phyloP scores from a whole-genome alignment of 1,139 yeast species.

The Pichia sp. region DNA sequence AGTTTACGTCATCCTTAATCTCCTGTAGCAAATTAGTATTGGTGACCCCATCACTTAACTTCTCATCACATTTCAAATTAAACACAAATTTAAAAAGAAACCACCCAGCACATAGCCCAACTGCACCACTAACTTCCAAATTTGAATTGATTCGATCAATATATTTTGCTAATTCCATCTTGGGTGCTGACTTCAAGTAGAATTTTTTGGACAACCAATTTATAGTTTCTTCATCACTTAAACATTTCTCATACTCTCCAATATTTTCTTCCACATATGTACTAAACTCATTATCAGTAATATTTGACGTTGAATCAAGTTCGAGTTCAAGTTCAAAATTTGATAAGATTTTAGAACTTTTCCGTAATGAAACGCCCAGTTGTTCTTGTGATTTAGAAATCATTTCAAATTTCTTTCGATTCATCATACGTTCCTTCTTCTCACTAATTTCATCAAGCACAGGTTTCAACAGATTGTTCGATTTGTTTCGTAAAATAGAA shows the following conservation, averaged over 20 bases:
- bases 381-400: slow-evolving; percentile 21
- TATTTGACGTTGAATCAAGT: background rate
- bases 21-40: background rate
- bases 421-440: background rate
- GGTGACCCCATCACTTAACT: slow-evolving; percentile 9
- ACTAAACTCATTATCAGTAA: slow-evolving; percentile 5
- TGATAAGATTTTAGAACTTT: slow-evolving; percentile 22
- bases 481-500: background rate
- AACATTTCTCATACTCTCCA: slow-evolving; percentile 15
- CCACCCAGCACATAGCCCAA: slow-evolving; percentile 27
- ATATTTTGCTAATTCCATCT: slow-evolving; percentile 24
- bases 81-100: slow-evolving; percentile 27
- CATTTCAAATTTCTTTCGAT: slow-evolving; percentile 7
- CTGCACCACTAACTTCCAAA: slow-evolving; percentile 27
- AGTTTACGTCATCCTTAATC: background rate
- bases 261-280: slow-evolving; percentile 7
- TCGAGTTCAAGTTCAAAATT: slow-evolving; percentile 23
- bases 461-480: background rate
- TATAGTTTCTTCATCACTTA: slow-evolving; percentile 6
- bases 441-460: background rate
- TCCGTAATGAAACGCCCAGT: slow-evolving; percentile 26
- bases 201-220: slow-evolving; percentile 24
- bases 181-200: slow-evolving; percentile 28
- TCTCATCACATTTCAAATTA: slow-evolving; percentile 20
- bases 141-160: slow-evolving; percentile 29